These are phyloP conservation scores for Pythium coloratum DNA, from an alignment of 352 stramenopile species.

Conservation along the genomic window DNA sequence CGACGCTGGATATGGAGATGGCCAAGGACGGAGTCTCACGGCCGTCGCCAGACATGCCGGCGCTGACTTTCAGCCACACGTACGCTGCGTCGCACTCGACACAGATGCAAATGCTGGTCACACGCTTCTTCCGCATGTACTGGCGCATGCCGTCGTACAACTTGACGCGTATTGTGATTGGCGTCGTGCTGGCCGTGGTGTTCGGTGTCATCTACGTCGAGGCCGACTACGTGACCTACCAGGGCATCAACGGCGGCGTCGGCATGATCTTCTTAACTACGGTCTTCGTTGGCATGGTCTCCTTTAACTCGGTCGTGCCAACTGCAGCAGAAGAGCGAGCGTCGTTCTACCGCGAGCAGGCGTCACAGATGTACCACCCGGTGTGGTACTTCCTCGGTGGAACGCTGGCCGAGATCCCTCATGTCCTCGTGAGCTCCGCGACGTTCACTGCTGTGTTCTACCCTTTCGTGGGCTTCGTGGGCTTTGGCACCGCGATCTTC, in stretches of 20 bases:
- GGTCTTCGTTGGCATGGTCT: slow-evolving; percentile 65
- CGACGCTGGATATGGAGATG: slow-evolving; percentile 12
- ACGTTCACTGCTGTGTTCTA: slow-evolving; percentile 36
- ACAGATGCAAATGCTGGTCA: slow-evolving; percentile 26
- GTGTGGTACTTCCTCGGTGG: slow-evolving; percentile 71
- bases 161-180: slow-evolving; percentile 53
- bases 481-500: slow-evolving; percentile 18
- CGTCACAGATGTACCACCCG: slow-evolving; percentile 88
- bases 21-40: slow-evolving; percentile 6
- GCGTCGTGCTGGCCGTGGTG: slow-evolving; percentile 52
- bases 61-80: slow-evolving; percentile 22
- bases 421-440: slow-evolving; percentile 19
- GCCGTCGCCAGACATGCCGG: slow-evolving; percentile 4
- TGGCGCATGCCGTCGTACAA: slow-evolving; percentile 64
- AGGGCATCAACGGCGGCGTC: slow-evolving; percentile 36
- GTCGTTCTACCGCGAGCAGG: slow-evolving; percentile 92
- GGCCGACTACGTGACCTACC: slow-evolving; percentile 31
- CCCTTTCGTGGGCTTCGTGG: slow-evolving; percentile 31
- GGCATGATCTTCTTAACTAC: slow-evolving; percentile 74
- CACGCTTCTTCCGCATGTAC: slow-evolving; percentile 26
- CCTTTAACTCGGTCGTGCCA: slow-evolving; percentile 60
- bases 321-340: slow-evolving; percentile 74
- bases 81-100: slow-evolving; percentile 7
- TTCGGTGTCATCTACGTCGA: slow-evolving; percentile 52
- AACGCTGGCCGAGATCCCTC: slow-evolving; percentile 52